phyloP scores from a whole-genome alignment of 345 rosid genomes.

The Salix caprea region DNA sequence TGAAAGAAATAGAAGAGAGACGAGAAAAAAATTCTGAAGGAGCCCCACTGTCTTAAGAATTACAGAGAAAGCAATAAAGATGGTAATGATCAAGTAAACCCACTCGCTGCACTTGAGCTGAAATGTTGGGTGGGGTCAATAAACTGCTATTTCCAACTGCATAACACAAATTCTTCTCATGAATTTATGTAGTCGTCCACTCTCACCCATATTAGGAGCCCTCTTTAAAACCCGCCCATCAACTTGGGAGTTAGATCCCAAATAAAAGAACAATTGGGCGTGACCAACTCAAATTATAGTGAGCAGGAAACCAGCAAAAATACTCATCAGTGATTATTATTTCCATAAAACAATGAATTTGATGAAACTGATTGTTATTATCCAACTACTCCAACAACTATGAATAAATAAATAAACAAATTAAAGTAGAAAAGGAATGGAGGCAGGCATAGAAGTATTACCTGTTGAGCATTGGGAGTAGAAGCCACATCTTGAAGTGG shows the following conservation, averaged over 20 bases:
- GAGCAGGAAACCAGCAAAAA: background rate
- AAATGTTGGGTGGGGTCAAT: background rate
- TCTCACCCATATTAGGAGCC: background rate
- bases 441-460: background rate
- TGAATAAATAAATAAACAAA: background rate
- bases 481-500: constrained; percentile 42
- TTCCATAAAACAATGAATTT: background rate
- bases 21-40: background rate
- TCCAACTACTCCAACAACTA: background rate
- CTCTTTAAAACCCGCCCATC: constrained; percentile 4
- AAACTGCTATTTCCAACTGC: background rate
- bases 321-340: background rate
- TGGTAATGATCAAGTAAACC: background rate
- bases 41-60: background rate
- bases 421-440: background rate
- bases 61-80: background rate
- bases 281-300: constrained; percentile 1
- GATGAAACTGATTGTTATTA: background rate
- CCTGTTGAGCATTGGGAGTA: constrained; percentile 28
- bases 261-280: background rate
- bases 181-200: background rate
- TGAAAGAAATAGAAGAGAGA: background rate
- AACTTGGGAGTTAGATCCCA: constrained; percentile 4
- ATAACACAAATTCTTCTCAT: background rate
- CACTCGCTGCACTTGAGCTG: background rate